A percentile compares a stretch with the other conserved stretches of the same genome.
Evolutionary conservation across 2,329 filamentous ascomycete species (phyloP).

Genomic region (Stagonosporopsis tanaceti): DNA sequence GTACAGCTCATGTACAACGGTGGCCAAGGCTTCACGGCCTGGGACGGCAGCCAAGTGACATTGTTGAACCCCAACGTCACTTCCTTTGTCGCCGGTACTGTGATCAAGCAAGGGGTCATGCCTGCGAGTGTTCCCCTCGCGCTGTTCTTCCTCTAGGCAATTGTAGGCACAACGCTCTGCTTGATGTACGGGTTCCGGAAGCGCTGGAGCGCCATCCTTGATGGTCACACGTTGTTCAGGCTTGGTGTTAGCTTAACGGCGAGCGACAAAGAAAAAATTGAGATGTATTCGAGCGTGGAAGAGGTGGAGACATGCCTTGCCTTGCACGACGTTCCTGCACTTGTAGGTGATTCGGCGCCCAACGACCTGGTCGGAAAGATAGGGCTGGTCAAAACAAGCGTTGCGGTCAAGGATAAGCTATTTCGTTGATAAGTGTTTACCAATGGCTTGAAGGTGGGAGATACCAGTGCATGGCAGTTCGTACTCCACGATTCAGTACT

Average conservation of each 20-base stretch:
- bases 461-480: no score
- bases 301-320: slow-evolving; percentile 5
- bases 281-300: background rate
- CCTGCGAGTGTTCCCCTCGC: slow-evolving; percentile 1
- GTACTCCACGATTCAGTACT: background rate
- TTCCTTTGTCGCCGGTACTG: slow-evolving; percentile 4
- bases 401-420: background rate
- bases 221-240: slow-evolving; percentile 19
- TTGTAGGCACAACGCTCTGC: slow-evolving; percentile 5
- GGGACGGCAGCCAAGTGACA: slow-evolving; percentile 1
- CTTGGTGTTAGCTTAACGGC: slow-evolving; percentile 2
- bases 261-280: background rate
- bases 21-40: slow-evolving; percentile 12
- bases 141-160: slow-evolving; percentile 11
- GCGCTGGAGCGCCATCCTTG: slow-evolving; percentile 19
- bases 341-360: slow-evolving; percentile 7
- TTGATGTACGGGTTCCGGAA: slow-evolving; percentile 11
- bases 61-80: slow-evolving; percentile 7
- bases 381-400: slow-evolving; percentile 1
- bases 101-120: slow-evolving; percentile 10
- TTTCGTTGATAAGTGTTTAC: background rate
- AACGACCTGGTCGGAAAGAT: background rate
- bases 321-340: slow-evolving; percentile 1
- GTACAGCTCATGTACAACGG: slow-evolving; percentile 17
- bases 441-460: background rate